These are phyloP conservation scores for Fusarium domesticum DNA, from an alignment of 2,329 filamentous ascomycete species.

Conservation along the genomic window DNA sequence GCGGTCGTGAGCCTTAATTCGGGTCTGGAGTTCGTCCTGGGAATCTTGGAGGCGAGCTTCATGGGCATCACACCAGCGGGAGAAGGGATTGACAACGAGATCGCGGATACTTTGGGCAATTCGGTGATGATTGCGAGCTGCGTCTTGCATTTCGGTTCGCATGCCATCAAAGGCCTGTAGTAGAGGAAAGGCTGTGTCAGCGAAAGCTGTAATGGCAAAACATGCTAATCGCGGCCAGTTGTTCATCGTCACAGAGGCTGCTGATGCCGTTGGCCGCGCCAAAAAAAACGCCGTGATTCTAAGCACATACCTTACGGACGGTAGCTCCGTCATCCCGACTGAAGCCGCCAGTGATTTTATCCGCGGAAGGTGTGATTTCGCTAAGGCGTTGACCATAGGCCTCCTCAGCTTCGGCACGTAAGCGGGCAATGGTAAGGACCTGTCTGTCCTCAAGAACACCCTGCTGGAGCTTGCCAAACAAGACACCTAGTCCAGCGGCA, in stretches of 20 bases:
- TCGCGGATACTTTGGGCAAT: conserved; percentile 96
- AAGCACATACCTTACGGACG: conserved; percentile 71
- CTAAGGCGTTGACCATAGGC: conserved; percentile 75
- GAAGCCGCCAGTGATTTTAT: conserved; percentile 82
- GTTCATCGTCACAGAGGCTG: too few species aligned
- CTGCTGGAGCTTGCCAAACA: conserved; percentile 96
- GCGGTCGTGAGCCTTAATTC: conserved; percentile 89
- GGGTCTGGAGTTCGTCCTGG: conserved; percentile 86
- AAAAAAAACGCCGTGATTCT: neutral
- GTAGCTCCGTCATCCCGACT: conserved; percentile 90
- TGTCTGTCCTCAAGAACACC: conserved; percentile 94
- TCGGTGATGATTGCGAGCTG: conserved; percentile 85
- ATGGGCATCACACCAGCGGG: conserved; percentile 94
- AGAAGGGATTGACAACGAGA: conserved; percentile 89
- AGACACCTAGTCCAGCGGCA: conserved; percentile 86
- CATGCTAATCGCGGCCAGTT: too few species aligned
- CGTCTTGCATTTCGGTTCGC: conserved; percentile 87
- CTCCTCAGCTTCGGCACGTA: conserved; percentile 96
- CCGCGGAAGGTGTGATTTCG: conserved; percentile 78
- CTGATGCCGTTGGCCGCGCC: conserved; percentile 3
- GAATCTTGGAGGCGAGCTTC: conserved; percentile 87
- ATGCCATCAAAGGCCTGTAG: conserved; percentile 87
- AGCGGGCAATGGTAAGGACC: conserved; percentile 81
- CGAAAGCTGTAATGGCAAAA: too few species aligned
- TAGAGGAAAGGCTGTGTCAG: too few species aligned